Conservation (phyloP, 176 grass and related monocot genomes). For the Themeda triandra region DNA sequence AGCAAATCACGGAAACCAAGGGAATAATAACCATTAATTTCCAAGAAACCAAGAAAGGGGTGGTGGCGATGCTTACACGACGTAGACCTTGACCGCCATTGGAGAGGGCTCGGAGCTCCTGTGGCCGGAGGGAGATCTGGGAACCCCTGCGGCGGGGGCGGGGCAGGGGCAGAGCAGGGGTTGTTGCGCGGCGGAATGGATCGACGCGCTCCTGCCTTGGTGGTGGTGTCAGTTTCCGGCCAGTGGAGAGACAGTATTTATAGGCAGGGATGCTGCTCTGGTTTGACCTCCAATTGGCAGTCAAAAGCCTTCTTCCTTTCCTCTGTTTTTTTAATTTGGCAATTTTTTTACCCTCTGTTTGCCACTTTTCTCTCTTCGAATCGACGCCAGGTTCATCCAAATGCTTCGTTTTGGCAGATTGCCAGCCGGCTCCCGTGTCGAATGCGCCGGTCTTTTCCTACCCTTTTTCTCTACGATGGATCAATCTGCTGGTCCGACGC, state of each 20-base stretch:
- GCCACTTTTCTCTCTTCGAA: neutral
- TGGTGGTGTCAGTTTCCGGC: neutral
- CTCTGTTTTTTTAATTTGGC: neutral
- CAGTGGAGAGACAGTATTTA: constrained; percentile 14
- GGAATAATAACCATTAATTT: neutral
- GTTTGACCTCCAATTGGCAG: constrained; percentile 28
- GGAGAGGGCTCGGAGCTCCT: constrained; percentile 35
- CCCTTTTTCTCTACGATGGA: neutral
- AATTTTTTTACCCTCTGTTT: neutral
- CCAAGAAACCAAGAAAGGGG: neutral
- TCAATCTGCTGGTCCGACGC: neutral
- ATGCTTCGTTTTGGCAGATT: neutral
- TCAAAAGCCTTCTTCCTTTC: neutral
- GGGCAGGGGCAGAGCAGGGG: neutral
- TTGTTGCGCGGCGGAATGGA: neutral
- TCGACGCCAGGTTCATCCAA: neutral
- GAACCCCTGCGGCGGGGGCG: neutral
- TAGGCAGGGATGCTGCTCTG: constrained; percentile 17
- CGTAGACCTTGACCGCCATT: constrained; percentile 82
- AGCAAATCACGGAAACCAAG: neutral
- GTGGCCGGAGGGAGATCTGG: constrained; percentile 31
- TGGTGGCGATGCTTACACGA: constrained; percentile 62
- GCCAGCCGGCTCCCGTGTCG: neutral
- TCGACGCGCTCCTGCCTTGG: neutral
- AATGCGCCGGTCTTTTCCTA: neutral